phyloP scores from a whole-genome alignment of 2,329 filamentous ascomycete genomes.

The Cephalotrichum gorgonifer region DNA sequence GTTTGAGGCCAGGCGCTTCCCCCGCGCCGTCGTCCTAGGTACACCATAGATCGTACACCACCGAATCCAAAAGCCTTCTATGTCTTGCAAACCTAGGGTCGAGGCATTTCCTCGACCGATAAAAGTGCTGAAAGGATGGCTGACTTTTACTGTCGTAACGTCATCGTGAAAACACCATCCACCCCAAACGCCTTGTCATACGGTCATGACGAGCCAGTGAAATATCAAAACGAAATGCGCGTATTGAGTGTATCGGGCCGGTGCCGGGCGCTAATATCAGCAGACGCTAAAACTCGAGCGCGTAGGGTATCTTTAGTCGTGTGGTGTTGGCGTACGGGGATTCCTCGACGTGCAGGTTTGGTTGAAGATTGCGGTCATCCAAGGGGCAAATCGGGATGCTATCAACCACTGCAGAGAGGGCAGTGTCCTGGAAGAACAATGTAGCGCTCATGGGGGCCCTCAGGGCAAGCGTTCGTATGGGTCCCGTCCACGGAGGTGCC shows the following conservation, averaged over 20 bases:
- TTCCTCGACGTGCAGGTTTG: neutral
- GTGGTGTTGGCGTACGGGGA: neutral
- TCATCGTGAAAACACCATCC: neutral
- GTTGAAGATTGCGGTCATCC: neutral
- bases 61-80: neutral
- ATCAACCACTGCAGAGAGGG: conserved; percentile 30
- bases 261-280: neutral
- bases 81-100: neutral
- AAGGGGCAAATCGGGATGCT: neutral
- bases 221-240: neutral
- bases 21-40: neutral
- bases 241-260: neutral
- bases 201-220: neutral
- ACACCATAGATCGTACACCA: neutral
- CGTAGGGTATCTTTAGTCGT: neutral
- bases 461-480: conserved; percentile 45
- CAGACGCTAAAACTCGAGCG: neutral
- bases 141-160: neutral
- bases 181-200: neutral
- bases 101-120: neutral
- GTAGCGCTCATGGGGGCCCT: conserved; percentile 62
- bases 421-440: conserved; percentile 59
- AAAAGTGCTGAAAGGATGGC: neutral
- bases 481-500: conserved; percentile 58
- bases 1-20: neutral